Percentiles rank a stretch among this genome's conserved stretches.
Conservation (phyloP, 2,329 filamentous ascomycete genomes). For the Podosphaera xanthii region DNA sequence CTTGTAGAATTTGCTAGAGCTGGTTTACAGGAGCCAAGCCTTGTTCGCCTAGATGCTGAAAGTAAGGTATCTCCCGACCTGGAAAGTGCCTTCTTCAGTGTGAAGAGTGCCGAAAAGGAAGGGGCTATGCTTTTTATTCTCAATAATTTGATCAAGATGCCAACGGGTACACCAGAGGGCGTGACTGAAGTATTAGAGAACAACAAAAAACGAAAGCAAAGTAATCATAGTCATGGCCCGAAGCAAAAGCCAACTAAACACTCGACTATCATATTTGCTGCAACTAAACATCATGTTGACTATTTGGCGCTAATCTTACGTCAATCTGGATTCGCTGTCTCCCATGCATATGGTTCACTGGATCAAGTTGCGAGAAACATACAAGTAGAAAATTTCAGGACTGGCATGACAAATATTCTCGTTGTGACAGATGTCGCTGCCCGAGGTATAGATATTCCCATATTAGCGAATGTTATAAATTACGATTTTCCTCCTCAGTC, state of each 20-base stretch:
- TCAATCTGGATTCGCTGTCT: constrained; percentile 65
- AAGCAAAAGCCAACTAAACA: constrained; percentile 60
- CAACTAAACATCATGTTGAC: constrained; percentile 94
- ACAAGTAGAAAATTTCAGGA: constrained; percentile 76
- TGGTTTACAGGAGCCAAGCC: constrained; percentile 72
- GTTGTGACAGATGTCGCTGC: constrained; percentile 95
- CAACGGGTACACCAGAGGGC: constrained; percentile 37
- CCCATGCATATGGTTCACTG: constrained; percentile 82
- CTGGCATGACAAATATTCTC: constrained; percentile 65
- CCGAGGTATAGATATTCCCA: constrained; percentile 89
- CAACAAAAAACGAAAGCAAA: constrained; percentile 52
- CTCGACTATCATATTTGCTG: constrained; percentile 84
- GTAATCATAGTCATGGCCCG: constrained; percentile 25
- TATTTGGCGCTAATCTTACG: constrained; percentile 68
- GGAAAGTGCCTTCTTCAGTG: constrained; percentile 82
- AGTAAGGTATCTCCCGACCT: constrained; percentile 90
- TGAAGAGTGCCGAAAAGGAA: constrained; percentile 87
- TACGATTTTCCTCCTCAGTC: constrained; percentile 95
- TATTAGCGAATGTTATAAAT: constrained; percentile 93
- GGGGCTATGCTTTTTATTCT: constrained; percentile 74
- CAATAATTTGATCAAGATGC: constrained; percentile 82
- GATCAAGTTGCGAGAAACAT: constrained; percentile 85
- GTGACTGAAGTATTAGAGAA: constrained; percentile 16
- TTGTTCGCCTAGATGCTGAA: constrained; percentile 80
- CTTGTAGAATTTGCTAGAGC: constrained; percentile 90